A percentile compares a stretch with the other conserved stretches of the same genome.
Conservation (phyloP, 768 basidiomycete genomes). For the Lactifluus piperatus region DNA sequence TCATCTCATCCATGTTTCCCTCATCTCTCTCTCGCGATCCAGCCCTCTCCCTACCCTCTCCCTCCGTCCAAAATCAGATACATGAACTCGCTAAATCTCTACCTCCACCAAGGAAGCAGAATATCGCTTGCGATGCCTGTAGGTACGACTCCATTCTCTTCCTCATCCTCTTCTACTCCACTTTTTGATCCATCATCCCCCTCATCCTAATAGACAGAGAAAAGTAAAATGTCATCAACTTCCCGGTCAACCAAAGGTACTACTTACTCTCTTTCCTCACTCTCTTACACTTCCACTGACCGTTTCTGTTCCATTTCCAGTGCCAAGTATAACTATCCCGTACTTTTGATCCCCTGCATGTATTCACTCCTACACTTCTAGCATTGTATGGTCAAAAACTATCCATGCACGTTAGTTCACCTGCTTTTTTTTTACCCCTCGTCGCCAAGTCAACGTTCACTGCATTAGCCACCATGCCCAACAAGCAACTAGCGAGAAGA, state of each 20-base stretch:
- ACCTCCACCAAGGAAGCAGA: constrained; percentile 84
- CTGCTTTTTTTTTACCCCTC: constrained; percentile 14
- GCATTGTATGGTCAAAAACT: constrained; percentile 84
- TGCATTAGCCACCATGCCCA: constrained; percentile 62
- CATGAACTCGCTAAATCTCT: constrained; percentile 74
- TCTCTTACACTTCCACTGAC: background rate
- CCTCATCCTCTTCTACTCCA: constrained; percentile 8
- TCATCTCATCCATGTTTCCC: constrained; percentile 22
- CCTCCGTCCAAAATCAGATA: constrained; percentile 70
- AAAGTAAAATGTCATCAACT: constrained; percentile 86
- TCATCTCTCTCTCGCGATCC: constrained; percentile 21
- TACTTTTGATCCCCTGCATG: background rate
- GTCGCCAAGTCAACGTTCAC: constrained; percentile 19
- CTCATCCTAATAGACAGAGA: constrained; percentile 45
- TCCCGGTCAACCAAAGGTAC: constrained; percentile 43
- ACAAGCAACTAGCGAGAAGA: constrained; percentile 80
- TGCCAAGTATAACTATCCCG: constrained; percentile 18
- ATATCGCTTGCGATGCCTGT: constrained; percentile 91
- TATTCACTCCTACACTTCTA: constrained; percentile 25
- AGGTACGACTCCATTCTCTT: constrained; percentile 37
- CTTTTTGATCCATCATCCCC: background rate
- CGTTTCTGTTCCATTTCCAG: constrained; percentile 3
- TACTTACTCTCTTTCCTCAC: background rate
- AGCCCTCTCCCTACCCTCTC: constrained; percentile 57
- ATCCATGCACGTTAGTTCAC: constrained; percentile 77